These are phyloP conservation scores for Tricladium varicosporioides DNA, from an alignment of 2,329 filamentous ascomycete species.

Conservation along the genomic window DNA sequence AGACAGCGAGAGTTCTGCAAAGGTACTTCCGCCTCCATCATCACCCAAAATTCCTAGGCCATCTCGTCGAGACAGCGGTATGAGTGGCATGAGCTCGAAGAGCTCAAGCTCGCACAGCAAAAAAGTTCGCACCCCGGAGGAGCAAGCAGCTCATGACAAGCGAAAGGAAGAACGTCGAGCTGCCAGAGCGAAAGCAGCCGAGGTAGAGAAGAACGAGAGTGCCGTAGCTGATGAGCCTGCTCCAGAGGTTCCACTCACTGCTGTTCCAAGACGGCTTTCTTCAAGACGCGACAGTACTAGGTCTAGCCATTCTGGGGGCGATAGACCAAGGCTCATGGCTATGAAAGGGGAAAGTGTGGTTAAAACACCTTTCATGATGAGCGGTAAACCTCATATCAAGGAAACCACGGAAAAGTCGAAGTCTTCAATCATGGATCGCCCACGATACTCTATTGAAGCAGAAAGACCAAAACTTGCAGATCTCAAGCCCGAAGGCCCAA, in stretches of 20 bases:
- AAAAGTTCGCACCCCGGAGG: conserved; percentile 29
- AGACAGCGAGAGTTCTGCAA: conserved; percentile 23
- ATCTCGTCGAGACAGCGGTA: conserved; percentile 29
- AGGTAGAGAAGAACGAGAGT: conserved; percentile 16
- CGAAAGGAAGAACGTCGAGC: conserved; percentile 28
- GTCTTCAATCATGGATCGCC: conserved; percentile 19
- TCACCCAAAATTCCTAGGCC: conserved; percentile 20
- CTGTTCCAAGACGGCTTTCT: conserved; percentile 17
- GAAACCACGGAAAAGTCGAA: conserved; percentile 18
- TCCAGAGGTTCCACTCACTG: conserved; percentile 5
- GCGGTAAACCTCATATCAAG: conserved; percentile 25
- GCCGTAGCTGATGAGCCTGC: conserved; percentile 1
- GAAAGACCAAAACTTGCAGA: conserved; percentile 7
- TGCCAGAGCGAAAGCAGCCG: conserved; percentile 18
- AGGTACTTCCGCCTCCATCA: not conserved
- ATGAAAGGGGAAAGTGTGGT: conserved; percentile 28
- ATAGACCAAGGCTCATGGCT: conserved; percentile 19
- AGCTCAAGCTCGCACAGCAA: conserved; percentile 17
- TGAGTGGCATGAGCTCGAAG: conserved; percentile 24
- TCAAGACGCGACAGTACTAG: conserved; percentile 19
- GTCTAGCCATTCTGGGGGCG: conserved; percentile 6
- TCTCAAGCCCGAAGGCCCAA: not conserved
- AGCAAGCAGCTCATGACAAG: conserved; percentile 32
- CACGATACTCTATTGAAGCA: conserved; percentile 22
- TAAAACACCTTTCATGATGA: conserved; percentile 25